Conservation (phyloP, 371 early-diverging fungal genomes). For the Mucor plumbeus region DNA sequence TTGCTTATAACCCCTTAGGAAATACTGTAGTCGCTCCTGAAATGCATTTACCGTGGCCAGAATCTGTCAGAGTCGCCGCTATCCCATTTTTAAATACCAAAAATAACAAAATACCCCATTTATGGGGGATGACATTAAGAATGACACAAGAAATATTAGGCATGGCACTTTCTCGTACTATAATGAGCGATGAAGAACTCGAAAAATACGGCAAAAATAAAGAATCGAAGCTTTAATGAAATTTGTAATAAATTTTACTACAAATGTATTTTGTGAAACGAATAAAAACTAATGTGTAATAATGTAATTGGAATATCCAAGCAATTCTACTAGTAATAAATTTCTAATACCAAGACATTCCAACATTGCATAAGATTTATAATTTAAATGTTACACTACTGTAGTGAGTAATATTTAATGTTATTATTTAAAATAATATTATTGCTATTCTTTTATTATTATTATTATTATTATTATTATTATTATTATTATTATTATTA, state of each 20-base stretch:
- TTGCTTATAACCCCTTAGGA: conserved; percentile 39
- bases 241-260: background rate
- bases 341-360: conserved; percentile 2
- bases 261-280: background rate
- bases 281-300: background rate
- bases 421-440: too few species aligned
- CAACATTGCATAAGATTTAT: background rate
- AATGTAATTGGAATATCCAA: background rate
- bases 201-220: background rate
- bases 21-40: conserved; percentile 11
- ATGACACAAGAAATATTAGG: conserved; percentile 68
- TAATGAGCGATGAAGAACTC: conserved; percentile 10
- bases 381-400: background rate
- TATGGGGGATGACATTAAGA: conserved; percentile 71
- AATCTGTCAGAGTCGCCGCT: conserved; percentile 22
- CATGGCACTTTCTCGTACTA: conserved; percentile 6
- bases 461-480: too few species aligned
- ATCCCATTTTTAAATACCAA: conserved; percentile 5
- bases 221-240: background rate
- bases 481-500: too few species aligned
- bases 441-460: background rate
- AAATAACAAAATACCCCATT: background rate
- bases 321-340: background rate
- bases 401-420: too few species aligned
- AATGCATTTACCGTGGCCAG: conserved; percentile 12